Evolutionary conservation across 805 yeast species (phyloP).

Genomic region (Metschnikowia amazonensis): DNA sequence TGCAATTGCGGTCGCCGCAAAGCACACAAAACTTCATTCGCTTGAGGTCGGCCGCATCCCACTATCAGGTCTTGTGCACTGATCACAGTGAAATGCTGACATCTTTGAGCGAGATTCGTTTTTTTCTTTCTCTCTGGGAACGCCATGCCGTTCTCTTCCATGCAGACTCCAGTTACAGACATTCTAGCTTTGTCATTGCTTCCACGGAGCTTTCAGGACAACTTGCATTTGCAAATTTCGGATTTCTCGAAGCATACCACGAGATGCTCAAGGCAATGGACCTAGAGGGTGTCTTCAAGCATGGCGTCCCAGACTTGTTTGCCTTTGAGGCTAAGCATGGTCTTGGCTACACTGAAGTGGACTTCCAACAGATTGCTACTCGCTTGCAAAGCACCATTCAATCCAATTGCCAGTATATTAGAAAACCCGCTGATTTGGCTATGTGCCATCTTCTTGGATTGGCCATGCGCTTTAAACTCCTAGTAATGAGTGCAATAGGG

Average conservation of each 20-base stretch:
- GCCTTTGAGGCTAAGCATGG: neutral
- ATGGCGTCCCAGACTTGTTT: conserved; percentile 7
- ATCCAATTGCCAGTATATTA: neutral
- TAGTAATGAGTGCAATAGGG: conserved; percentile 2
- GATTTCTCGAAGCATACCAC: conserved; percentile 3
- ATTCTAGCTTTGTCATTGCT: neutral
- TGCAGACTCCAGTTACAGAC: conserved; percentile 3
- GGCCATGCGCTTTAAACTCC: conserved; percentile 5
- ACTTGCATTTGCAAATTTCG: neutral
- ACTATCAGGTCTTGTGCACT: conserved; percentile 7
- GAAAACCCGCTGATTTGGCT: conserved; percentile 1
- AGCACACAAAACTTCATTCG: conserved; percentile 8
- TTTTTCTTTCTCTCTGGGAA: conserved; percentile 9
- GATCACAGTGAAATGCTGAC: neutral
- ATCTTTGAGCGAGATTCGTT: conserved; percentile 7
- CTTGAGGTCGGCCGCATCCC: conserved; percentile 11
- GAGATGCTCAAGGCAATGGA: conserved; percentile 9
- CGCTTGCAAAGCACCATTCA: neutral
- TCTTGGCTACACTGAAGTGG: neutral
- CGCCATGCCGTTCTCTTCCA: conserved; percentile 8
- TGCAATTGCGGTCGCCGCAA: conserved; percentile 3
- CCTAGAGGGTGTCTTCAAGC: neutral
- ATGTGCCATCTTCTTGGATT: conserved; percentile 2
- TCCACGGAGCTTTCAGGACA: neutral
- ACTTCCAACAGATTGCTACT: neutral